Conservation (phyloP, 2,329 filamentous ascomycete species). For the Dothideomycetes sp. region DNA sequence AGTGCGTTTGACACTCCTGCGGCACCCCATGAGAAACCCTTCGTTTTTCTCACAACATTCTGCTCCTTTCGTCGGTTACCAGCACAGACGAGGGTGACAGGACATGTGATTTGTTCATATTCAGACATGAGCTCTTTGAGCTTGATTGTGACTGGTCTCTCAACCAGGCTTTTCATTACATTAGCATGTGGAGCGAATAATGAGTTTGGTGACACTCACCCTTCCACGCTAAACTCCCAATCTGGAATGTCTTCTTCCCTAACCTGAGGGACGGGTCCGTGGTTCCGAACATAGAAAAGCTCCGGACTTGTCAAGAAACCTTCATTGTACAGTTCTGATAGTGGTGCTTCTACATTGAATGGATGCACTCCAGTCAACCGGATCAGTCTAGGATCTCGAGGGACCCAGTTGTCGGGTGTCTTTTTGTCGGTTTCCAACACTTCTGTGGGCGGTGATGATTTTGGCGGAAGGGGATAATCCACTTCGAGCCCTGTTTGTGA, state of each 20-base stretch:
- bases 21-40: slow-evolving; percentile 89
- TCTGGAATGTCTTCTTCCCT: slow-evolving; percentile 59
- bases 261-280: slow-evolving; percentile 71
- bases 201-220: slow-evolving; percentile 26
- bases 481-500: slow-evolving; percentile 42
- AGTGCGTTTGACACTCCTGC: slow-evolving; percentile 78
- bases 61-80: slow-evolving; percentile 90
- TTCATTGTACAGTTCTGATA: slow-evolving; percentile 65
- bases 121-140: slow-evolving; percentile 61
- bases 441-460: slow-evolving; percentile 42
- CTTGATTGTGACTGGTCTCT: slow-evolving; percentile 61
- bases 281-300: slow-evolving; percentile 85
- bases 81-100: slow-evolving; percentile 81
- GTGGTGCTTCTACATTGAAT: slow-evolving; percentile 79
- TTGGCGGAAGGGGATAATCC: slow-evolving; percentile 59
- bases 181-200: background rate
- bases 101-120: slow-evolving; percentile 74
- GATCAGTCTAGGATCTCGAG: slow-evolving; percentile 70
- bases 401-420: slow-evolving; percentile 74
- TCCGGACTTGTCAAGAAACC: slow-evolving; percentile 82
- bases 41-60: slow-evolving; percentile 79
- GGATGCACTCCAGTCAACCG: slow-evolving; percentile 80
- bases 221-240: slow-evolving; percentile 78
- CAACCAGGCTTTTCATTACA: slow-evolving; percentile 44
- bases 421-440: slow-evolving; percentile 67